Evolutionary conservation across 176 grass and related monocot genomes (phyloP).

Genomic region (Carex scoparia): DNA sequence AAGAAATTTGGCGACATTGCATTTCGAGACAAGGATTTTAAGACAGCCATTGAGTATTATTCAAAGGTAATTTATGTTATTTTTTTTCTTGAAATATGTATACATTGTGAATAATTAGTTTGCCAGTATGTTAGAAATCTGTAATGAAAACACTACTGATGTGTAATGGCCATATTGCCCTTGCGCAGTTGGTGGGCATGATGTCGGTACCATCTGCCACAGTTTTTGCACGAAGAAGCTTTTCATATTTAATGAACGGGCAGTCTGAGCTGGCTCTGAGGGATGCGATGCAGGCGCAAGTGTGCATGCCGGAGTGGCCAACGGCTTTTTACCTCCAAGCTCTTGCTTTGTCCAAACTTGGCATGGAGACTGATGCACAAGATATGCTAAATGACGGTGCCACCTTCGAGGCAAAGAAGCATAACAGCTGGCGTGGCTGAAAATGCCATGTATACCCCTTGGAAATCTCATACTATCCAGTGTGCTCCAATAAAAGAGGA

Average conservation of each 20-base stretch:
- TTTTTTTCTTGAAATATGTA: not conserved
- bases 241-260: conserved; percentile 94
- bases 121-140: not conserved
- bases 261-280: conserved; percentile 87
- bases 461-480: not conserved
- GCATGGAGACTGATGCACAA: conserved; percentile 96
- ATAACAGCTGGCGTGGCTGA: conserved; percentile 84
- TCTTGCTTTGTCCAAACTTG: conserved; percentile 87
- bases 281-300: conserved; percentile 98
- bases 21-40: conserved; percentile 99
- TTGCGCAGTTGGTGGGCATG: conserved; percentile 75
- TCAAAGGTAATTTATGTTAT: conserved; percentile 62
- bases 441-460: conserved; percentile 11
- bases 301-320: conserved; percentile 98
- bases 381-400: conserved; percentile 98
- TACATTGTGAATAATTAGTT: not conserved
- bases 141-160: not conserved
- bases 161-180: not conserved
- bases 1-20: conserved; percentile 99
- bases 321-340: conserved; percentile 96
- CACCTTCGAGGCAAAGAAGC: conserved; percentile 86
- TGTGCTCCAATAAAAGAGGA: conserved; percentile 7
- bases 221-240: conserved; percentile 74
- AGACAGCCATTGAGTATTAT: conserved; percentile 96
- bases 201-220: conserved; percentile 85